These are phyloP conservation scores for Calendula officinalis DNA, from an alignment of 129 eudicot species.

Conservation along the genomic window DNA sequence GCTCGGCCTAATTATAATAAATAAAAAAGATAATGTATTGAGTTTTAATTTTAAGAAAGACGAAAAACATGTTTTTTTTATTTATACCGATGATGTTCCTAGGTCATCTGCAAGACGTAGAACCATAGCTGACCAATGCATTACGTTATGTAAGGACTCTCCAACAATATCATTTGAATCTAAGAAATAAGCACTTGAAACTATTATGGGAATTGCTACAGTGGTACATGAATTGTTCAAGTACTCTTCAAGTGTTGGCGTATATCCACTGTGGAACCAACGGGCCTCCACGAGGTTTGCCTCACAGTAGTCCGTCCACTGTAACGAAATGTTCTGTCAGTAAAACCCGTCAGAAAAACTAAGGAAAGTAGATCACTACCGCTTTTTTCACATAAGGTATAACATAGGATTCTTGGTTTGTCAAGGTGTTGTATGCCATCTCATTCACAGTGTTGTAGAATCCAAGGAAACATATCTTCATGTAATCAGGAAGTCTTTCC, in stretches of 20 bases:
- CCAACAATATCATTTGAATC: slow-evolving; percentile 16
- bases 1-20: slow-evolving; percentile 35
- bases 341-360: not conserved
- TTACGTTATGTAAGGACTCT: slow-evolving; percentile 27
- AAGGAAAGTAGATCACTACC: slow-evolving; percentile 3
- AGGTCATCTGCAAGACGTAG: slow-evolving; percentile 51
- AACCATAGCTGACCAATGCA: slow-evolving; percentile 37
- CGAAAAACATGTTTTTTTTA: slow-evolving; percentile 2
- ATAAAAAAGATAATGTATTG: not conserved
- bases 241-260: slow-evolving; percentile 52
- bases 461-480: slow-evolving; percentile 48
- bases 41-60: too few species aligned
- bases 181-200: slow-evolving; percentile 36
- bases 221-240: slow-evolving; percentile 46
- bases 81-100: slow-evolving; percentile 49
- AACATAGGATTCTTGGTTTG: slow-evolving; percentile 27
- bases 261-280: slow-evolving; percentile 44
- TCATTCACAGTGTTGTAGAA: slow-evolving; percentile 46
- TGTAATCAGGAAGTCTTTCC: slow-evolving; percentile 47
- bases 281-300: slow-evolving; percentile 23
- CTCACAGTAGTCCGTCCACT: too few species aligned
- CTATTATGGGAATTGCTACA: slow-evolving; percentile 34
- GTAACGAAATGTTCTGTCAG: not conserved
- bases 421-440: slow-evolving; percentile 39
- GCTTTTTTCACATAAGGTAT: slow-evolving; percentile 27